A percentile compares a stretch with the other conserved stretches of the same genome.
phyloP scores from a whole-genome alignment of 1,139 yeast genomes.

The Tardiomyces digboiensis region DNA sequence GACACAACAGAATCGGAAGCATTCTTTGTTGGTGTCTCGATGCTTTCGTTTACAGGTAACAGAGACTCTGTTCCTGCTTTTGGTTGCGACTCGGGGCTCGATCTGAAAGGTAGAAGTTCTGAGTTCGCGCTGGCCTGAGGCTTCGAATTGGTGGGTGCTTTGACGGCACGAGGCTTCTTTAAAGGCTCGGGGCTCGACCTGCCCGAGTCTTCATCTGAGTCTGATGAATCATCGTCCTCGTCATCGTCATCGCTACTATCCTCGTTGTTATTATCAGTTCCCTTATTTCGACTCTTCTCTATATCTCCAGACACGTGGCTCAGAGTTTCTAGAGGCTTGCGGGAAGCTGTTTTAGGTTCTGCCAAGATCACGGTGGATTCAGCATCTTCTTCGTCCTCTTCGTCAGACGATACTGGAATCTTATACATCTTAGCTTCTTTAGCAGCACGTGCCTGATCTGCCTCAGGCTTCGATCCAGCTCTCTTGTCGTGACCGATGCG shows the following conservation, averaged over 20 bases:
- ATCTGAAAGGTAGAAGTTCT: background rate
- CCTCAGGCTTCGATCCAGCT: too few species aligned
- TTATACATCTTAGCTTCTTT: background rate
- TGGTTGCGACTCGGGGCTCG: background rate
- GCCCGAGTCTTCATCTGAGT: background rate
- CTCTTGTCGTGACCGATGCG: too few species aligned
- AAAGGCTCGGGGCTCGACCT: background rate
- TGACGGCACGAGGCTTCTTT: background rate
- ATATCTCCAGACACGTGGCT: too few species aligned
- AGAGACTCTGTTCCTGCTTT: background rate
- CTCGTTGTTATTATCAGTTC: too few species aligned
- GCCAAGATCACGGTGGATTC: too few species aligned
- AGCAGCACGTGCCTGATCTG: background rate
- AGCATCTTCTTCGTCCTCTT: background rate
- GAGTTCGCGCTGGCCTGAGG: background rate
- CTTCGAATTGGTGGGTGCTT: background rate
- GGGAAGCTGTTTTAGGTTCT: too few species aligned
- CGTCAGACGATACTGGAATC: background rate
- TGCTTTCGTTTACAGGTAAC: too few species aligned
- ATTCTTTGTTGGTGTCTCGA: too few species aligned
- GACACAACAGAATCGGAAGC: background rate
- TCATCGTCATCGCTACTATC: too few species aligned
- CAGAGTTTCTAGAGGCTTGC: too few species aligned
- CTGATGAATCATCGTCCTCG: background rate
- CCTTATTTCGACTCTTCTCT: too few species aligned